Evolutionary conservation across 2,329 filamentous ascomycete species (phyloP), one percentile per base, ranked within the genome.

Genomic region (Coniochaeta ligniaria): DNA sequence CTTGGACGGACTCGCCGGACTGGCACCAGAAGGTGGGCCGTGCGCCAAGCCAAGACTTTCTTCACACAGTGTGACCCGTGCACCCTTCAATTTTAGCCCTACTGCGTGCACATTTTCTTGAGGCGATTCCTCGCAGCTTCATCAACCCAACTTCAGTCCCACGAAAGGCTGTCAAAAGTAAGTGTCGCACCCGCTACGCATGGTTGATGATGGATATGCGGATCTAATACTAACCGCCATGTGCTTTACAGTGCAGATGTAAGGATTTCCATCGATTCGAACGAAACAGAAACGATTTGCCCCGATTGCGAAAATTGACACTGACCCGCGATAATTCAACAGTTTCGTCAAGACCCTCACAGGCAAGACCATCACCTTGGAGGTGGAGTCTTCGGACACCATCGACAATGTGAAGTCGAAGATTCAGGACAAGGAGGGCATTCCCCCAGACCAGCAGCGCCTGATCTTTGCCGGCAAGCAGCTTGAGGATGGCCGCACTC

Each of bases 351-450:
- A 97, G 90, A 97, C 94, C 87, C 92, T 97, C 77, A 97, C 94
- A 86, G 94, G 95, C 83, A 98, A 98, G 91, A 98, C 94, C 81
- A 97, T 98, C 86, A 98, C 95, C 82, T 90, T 97, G 75, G 94
- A 98, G 89, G 93, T 97, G 79, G 94, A 97, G 89, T 96, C 92
- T 75, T 92, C 88, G 76, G 94, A 98, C 83, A 97, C 94, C 74
- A 98, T 98, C 84, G 94, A 98, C 88, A 98, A 97, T 88, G 94
- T 98, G 82, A 98, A 98, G 89, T 89, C 88, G 84, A 97, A 97
- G 90, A 97, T 98, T 80, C 94, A 97, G 85, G 93, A 97, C 83
- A 97, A 97, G 90, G 94, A 97, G 84, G 94, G 94, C 73, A 97
- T 97, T 71, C 94, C 94, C 73, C 93, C 93, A 69, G 94, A 97